These are phyloP conservation scores for Aspergillus japonicus DNA, from an alignment of 2,329 filamentous ascomycete species.

Conservation along the genomic window DNA sequence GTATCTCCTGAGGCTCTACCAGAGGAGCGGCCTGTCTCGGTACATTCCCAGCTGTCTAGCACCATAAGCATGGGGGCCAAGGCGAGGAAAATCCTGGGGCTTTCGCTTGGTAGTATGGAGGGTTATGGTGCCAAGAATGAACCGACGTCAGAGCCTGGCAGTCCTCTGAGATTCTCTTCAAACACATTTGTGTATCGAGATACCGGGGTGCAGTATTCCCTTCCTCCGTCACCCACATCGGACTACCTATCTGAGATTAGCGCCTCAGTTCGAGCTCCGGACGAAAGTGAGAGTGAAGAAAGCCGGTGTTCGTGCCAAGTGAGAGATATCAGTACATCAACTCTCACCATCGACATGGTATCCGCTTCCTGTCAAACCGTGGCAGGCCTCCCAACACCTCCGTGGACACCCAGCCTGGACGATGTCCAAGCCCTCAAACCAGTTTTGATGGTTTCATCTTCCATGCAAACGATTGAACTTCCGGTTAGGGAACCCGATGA, in stretches of 20 bases:
- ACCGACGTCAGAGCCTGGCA: conserved; percentile 33
- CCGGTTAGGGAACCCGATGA: conserved; percentile 15
- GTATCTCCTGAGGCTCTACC: conserved; percentile 46
- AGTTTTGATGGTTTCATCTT: conserved; percentile 27
- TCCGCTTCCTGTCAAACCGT: conserved; percentile 47
- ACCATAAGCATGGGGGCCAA: conserved; percentile 39
- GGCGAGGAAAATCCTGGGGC: conserved; percentile 47
- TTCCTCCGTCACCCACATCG: conserved; percentile 67
- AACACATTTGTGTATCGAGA: conserved; percentile 63
- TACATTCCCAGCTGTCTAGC: conserved; percentile 38
- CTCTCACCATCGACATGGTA: conserved; percentile 35
- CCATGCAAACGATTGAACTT: conserved; percentile 37
- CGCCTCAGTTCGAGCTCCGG: conserved; percentile 2
- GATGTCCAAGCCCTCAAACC: conserved; percentile 19
- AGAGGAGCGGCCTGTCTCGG: conserved; percentile 44
- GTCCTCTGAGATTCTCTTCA: conserved; percentile 52
- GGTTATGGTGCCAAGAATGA: conserved; percentile 25
- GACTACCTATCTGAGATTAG: conserved; percentile 17
- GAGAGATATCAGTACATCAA: conserved; percentile 34
- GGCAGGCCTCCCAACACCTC: conserved; percentile 37
- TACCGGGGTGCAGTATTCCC: conserved; percentile 78
- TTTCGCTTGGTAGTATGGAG: conserved; percentile 38
- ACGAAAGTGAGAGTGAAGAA: not conserved
- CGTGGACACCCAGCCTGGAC: conserved; percentile 34
- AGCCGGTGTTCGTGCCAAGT: conserved; percentile 14